Base-by-base conservation (phyloP, 192 early-diverging fungal species). In the Neocallimastix lanati region DNA sequence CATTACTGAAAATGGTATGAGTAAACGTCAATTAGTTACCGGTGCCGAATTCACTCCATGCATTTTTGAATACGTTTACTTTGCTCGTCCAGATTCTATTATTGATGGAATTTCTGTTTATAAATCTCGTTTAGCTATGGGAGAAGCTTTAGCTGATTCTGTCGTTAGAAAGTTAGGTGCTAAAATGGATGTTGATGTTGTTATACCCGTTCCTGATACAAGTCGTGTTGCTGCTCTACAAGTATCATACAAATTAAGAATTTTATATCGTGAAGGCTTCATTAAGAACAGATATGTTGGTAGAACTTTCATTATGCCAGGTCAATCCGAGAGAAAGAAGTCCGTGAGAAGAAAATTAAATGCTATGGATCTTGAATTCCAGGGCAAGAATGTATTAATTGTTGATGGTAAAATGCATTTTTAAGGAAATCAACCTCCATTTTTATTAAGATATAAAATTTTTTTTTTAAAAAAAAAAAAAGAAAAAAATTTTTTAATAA, bases 281-380 rank as follows among this genome's bases (percentile, higher is more conserved):
- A 95, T 97, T 87, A 99, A 99, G 88, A 99, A 99, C 91, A 87
- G 96, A 81, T 99, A 99, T 84, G 90, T 99, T 87, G 98, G 96
- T 25, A 91, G 98, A 80, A 98, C 98, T 27, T 99, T 99, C 82
- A 99, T 99, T 81, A 99, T 99, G 98, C 96, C 98, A 29, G 98
- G 96, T 27, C 98, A 99, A 85, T 25, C 37, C 25, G 76, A 82
- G 21, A 87, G 85, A 81, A 83, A 84, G 76, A 96, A 96, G 87
- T 95, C 92, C 81, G 98, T 99, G 29, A 85, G 96, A 29, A 90
- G 96, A 84, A 99, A 99, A 85, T 91, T 99, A 82, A 99, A 99
- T 83, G 94, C 98, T 78, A 99, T 99, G 98, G 88, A 92, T 37
- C 90, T 95, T 77, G 98, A 99, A 86, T 99, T 99, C 87, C 87